Evolutionary conservation across 306 rosid species (phyloP), one percentile per base, ranked within the genome.

Genomic region (Pueraria montana): DNA sequence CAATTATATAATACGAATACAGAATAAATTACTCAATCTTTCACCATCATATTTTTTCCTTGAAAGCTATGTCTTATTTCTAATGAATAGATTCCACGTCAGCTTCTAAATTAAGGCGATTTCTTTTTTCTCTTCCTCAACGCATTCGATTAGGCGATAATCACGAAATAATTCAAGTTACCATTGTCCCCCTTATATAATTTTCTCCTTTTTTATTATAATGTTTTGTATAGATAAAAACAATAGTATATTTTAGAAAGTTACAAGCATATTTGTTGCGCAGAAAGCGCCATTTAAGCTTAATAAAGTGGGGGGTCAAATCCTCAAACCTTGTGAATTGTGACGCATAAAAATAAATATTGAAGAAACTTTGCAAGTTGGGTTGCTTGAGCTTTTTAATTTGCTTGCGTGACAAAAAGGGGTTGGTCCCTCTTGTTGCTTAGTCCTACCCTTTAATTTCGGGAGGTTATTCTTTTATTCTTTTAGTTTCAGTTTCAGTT

Each of bases 201-300:
- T 6, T 18, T 53, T 59, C 23, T 52, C 23, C 21, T 56, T 10
- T 56, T 8, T 56, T 56, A 11, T 23, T 59, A 26, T 27, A 62
- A 8, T 64, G 23, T 32, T 14, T 64, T 64, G 18, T 9, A 20
- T 21, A 8, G 12, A 55, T 55, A 20, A 56, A 62, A 27, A 27
- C 68, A 13, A 14, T 2, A 36, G 10, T 17, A 40, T 16, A 38
- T 21, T 23, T 13, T 23, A 74, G 38, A 11, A 59, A 38, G 80
- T 23, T n/a, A 61, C 50, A 38, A 78, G 5, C 11, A 27, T 16
- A 5, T 48, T 56, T 50, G 86, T 62, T 73, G 49, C 63, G 68
- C 6, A 0, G 92, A 88, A 88, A 88, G 87, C 87, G 75, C 84
- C 85, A 82, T 77, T 86, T 73, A 71, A 82, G 86, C 86, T 72